Conservation (phyloP, 352 stramenopile species). For the Poterioochromonas sp. region DNA sequence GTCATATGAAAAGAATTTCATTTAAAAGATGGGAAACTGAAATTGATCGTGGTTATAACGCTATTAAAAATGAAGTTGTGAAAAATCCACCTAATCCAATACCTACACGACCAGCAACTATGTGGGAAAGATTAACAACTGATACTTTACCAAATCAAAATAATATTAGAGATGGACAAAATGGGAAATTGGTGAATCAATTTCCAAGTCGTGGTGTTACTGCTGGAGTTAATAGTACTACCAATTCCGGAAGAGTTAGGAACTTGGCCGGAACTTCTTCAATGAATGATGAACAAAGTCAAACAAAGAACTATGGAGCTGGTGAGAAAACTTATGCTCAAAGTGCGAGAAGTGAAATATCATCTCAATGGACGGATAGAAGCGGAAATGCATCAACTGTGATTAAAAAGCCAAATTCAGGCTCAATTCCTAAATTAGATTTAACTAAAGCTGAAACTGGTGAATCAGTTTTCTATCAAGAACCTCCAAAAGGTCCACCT, state of each 20-base stretch:
- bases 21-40: constrained; percentile 1
- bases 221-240: neutral
- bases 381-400: neutral
- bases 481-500: constrained; percentile 4
- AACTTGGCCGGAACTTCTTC: neutral
- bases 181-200: no score
- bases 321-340: no score
- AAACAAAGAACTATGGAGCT: neutral
- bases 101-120: neutral
- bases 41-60: constrained; percentile 20
- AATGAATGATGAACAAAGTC: neutral
- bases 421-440: constrained; percentile 1
- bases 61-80: neutral
- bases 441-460: neutral
- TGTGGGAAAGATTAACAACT: neutral
- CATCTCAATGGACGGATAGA: no score
- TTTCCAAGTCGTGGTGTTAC: no score
- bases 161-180: neutral
- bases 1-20: neutral
- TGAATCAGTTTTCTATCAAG: neutral
- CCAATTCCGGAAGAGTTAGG: neutral
- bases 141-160: neutral
- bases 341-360: neutral
- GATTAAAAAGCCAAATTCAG: neutral
- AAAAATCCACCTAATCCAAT: neutral